A percentile compares a stretch with the other conserved stretches of the same genome.
phyloP scores from a whole-genome alignment of 1,139 yeast species.

The Suhomyces bokatorum region DNA sequence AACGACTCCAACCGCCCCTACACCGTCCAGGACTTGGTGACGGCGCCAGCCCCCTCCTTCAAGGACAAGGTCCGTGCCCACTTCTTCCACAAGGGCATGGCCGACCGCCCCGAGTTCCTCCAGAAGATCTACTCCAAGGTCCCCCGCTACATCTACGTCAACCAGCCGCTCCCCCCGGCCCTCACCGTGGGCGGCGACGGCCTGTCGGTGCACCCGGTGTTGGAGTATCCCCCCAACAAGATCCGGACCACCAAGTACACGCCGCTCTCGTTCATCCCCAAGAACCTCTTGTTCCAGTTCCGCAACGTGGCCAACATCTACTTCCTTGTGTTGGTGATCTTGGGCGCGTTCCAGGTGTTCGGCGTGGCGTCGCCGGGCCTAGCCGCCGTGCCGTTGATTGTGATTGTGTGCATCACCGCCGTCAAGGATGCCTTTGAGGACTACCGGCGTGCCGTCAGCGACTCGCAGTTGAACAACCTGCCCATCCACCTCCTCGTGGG shows the following conservation, averaged over 20 bases:
- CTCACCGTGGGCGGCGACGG: conserved; percentile 19
- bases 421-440: conserved; percentile 94
- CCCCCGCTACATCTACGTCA: conserved; percentile 43
- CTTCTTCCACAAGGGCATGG: conserved; percentile 35
- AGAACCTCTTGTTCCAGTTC: conserved; percentile 77
- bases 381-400: conserved; percentile 91
- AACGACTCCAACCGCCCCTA: conserved; percentile 4
- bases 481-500: conserved; percentile 77
- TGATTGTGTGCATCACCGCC: conserved; percentile 85
- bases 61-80: conserved; percentile 28
- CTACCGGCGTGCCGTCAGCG: conserved; percentile 77
- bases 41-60: conserved; percentile 36
- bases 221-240: conserved; percentile 76
- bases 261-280: conserved; percentile 84
- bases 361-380: conserved; percentile 91
- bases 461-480: conserved; percentile 83
- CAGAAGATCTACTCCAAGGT: conserved; percentile 36
- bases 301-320: conserved; percentile 87
- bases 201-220: conserved; percentile 40
- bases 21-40: conserved; percentile 24
- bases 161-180: conserved; percentile 34
- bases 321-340: conserved; percentile 75
- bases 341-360: conserved; percentile 86
- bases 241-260: conserved; percentile 96
- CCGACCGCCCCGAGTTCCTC: conserved; percentile 36